Conservation (phyloP, 768 basidiomycete genomes). For the Imleria badia region DNA sequence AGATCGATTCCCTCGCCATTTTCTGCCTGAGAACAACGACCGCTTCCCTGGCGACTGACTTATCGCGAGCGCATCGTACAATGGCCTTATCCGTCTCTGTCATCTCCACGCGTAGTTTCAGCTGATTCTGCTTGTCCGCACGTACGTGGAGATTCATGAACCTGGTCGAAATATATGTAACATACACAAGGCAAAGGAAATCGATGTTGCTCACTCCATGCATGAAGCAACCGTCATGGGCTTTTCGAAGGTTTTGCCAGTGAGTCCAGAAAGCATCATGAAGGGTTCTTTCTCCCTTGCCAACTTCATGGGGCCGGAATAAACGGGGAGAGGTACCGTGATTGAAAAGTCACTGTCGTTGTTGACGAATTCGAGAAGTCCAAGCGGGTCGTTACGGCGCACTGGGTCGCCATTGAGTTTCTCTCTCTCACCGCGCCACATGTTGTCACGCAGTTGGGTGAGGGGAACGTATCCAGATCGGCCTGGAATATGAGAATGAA, state of each 20-base stretch:
- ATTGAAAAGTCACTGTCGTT: slow-evolving; percentile 16
- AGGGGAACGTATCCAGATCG: slow-evolving; percentile 7
- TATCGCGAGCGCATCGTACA: slow-evolving; percentile 1
- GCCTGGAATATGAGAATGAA: slow-evolving; percentile 10
- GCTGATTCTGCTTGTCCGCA: slow-evolving; percentile 15
- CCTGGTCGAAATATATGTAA: not conserved
- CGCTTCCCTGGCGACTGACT: not conserved
- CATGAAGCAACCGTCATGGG: slow-evolving; percentile 13
- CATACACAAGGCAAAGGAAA: not conserved
- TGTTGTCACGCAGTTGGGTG: not conserved
- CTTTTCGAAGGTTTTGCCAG: not conserved
- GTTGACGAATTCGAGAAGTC: slow-evolving; percentile 19
- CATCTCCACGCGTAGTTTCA: slow-evolving; percentile 14
- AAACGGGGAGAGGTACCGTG: slow-evolving; percentile 6
- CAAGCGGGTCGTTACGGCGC: slow-evolving; percentile 2
- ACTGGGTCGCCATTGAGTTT: not conserved
- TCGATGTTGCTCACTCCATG: not conserved
- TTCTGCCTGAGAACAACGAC: slow-evolving; percentile 12
- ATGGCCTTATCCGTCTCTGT: slow-evolving; percentile 16
- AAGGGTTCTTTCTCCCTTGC: slow-evolving; percentile 11
- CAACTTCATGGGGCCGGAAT: not conserved
- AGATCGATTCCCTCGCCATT: slow-evolving; percentile 11
- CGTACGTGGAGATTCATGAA: slow-evolving; percentile 16
- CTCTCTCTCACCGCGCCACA: slow-evolving; percentile 10
- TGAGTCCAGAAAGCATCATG: slow-evolving; percentile 6